Percentiles rank a stretch among this genome's conserved stretches.
These are phyloP conservation scores for sorghum (Sorghum bicolor) DNA, from an alignment of 176 grass and related monocot genomes.

Conservation along the genomic window DNA sequence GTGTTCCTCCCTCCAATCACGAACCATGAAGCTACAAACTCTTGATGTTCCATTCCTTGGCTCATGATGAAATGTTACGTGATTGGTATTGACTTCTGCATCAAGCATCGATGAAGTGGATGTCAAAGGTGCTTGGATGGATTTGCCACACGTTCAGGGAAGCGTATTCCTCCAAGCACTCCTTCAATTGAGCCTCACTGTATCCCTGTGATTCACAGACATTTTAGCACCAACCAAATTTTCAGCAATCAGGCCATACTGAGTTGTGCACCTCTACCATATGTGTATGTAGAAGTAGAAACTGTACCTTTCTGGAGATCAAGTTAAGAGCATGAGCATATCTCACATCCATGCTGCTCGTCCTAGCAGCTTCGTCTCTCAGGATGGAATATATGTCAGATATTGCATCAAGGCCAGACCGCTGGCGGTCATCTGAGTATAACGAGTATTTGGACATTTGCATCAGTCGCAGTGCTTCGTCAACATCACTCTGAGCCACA, in stretches of 20 bases:
- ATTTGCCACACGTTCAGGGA: constrained; percentile 99
- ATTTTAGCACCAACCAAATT: not conserved
- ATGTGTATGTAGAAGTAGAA: constrained; percentile 9
- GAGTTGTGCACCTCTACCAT: not conserved
- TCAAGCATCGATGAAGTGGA: constrained; percentile 94
- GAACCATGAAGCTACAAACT: not conserved
- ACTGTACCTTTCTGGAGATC: constrained; percentile 93
- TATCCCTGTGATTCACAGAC: constrained; percentile 67
- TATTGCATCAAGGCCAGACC: constrained; percentile 91
- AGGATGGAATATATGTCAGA: constrained; percentile 98
- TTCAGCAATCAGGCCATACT: not conserved
- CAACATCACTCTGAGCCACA: constrained; percentile 85
- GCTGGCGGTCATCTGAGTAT: constrained; percentile 88
- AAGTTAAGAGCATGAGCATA: constrained; percentile 96
- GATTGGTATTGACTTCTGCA: not conserved
- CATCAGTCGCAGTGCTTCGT: constrained; percentile 91
- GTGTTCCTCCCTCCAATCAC: not conserved
- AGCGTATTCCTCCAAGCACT: constrained; percentile 96
- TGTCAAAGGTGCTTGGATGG: constrained; percentile 87
- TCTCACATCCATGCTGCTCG: constrained; percentile 80
- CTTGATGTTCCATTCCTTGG: not conserved
- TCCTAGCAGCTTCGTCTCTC: constrained; percentile 89
- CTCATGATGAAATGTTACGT: constrained; percentile 10
- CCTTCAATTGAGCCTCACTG: constrained; percentile 93
- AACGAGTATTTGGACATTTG: constrained; percentile 98